Conservation (phyloP, 2,329 filamentous ascomycete genomes). For the Plenodomus tracheiphilus region DNA sequence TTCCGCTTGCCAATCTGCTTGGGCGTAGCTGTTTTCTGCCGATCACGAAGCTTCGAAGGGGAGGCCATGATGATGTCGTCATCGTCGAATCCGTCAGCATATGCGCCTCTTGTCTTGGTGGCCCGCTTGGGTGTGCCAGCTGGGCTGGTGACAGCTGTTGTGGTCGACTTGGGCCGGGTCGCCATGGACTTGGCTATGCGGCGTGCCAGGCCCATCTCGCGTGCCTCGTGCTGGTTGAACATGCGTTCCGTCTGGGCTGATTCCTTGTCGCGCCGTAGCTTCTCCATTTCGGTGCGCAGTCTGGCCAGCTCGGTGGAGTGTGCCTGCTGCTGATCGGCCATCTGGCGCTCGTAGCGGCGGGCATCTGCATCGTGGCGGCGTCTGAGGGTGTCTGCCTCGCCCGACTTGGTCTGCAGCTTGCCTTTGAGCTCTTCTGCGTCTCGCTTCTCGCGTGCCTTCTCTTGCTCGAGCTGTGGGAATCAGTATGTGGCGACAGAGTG, state of each 20-base stretch:
- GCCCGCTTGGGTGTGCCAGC: slow-evolving; percentile 64
- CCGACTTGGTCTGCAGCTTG: slow-evolving; percentile 59
- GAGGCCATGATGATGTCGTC: slow-evolving; percentile 61
- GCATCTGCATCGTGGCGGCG: slow-evolving; percentile 66
- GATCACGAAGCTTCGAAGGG: slow-evolving; percentile 54
- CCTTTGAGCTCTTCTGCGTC: slow-evolving; percentile 34
- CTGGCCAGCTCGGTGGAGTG: slow-evolving; percentile 67
- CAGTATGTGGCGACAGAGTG: slow-evolving; percentile 14
- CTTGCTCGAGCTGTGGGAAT: slow-evolving; percentile 47
- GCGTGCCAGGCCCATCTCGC: slow-evolving; percentile 55
- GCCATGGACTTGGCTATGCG: slow-evolving; percentile 45
- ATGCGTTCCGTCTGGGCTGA: slow-evolving; percentile 69
- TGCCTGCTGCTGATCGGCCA: slow-evolving; percentile 64
- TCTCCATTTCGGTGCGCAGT: slow-evolving; percentile 66
- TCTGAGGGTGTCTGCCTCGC: slow-evolving; percentile 76
- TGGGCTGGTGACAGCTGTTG: slow-evolving; percentile 28
- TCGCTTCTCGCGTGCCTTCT: slow-evolving; percentile 38
- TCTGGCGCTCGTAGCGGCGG: slow-evolving; percentile 65
- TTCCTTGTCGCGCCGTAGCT: slow-evolving; percentile 66
- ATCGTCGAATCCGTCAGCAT: slow-evolving; percentile 79
- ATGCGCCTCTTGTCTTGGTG: slow-evolving; percentile 57
- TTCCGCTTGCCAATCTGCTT: slow-evolving; percentile 70
- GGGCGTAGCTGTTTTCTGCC: slow-evolving; percentile 60
- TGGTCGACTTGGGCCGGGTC: slow-evolving; percentile 26
- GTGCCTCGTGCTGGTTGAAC: slow-evolving; percentile 73